Conservation (phyloP, 441 rosid genomes). For the Adansonia gregorii region DNA sequence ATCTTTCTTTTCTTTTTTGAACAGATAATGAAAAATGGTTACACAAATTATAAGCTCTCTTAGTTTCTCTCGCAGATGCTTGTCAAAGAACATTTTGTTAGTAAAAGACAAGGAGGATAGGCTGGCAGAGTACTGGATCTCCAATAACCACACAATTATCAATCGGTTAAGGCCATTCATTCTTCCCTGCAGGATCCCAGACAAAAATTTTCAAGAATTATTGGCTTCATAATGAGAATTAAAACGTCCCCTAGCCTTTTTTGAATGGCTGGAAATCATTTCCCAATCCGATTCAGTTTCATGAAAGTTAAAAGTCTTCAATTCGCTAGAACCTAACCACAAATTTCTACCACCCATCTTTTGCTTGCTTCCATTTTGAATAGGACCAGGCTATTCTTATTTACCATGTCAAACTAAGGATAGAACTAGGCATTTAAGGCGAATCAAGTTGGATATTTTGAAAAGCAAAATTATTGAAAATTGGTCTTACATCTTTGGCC, state of each 20-base stretch:
- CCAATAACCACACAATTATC: constrained; percentile 39
- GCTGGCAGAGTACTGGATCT: constrained; percentile 15
- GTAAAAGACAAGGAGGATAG: constrained; percentile 37
- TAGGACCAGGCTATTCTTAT: not conserved
- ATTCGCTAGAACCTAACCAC: not conserved
- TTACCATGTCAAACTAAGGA: not conserved
- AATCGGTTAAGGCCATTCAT: constrained; percentile 30
- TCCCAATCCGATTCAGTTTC: not conserved
- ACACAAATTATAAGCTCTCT: not conserved
- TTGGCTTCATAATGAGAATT: not conserved
- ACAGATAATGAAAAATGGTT: not conserved
- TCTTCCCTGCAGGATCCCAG: not conserved
- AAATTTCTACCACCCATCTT: not conserved
- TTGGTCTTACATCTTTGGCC: not conserved
- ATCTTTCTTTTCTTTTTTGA: not conserved
- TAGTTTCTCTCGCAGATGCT: not conserved
- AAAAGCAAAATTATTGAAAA: not conserved
- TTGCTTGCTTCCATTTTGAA: too few relatives aligned
- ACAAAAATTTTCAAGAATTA: not conserved
- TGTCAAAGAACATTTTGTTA: constrained; percentile 3
- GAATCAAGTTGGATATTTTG: not conserved
- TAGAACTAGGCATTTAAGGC: not conserved
- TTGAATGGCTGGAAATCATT: constrained; percentile 32
- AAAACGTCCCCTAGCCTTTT: not conserved
- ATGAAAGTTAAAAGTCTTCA: not conserved